phyloP scores from a whole-genome alignment of 331 rosid genomes.

The Quercus lobata region DNA sequence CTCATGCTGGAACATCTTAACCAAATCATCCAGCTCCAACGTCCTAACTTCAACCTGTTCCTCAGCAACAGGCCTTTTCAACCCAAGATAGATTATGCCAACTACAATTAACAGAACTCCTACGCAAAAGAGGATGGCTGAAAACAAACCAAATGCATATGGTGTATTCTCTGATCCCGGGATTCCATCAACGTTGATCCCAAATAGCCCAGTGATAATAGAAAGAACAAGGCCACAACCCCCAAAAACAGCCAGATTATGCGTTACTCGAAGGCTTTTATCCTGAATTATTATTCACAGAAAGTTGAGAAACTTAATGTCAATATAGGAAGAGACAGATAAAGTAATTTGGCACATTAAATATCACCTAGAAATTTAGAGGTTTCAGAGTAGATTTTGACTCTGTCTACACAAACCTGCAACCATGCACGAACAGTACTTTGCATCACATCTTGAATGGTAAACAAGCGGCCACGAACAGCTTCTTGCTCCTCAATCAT shows the following conservation, averaged over 20 bases:
- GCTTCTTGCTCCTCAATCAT: constrained; percentile 99
- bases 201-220: constrained; percentile 82
- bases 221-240: constrained; percentile 53
- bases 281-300: constrained; percentile 43
- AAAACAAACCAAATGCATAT: constrained; percentile 67
- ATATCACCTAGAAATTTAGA: not conserved
- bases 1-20: constrained; percentile 36
- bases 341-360: not conserved
- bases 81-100: constrained; percentile 72
- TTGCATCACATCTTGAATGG: constrained; percentile 95
- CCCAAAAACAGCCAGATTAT: constrained; percentile 78
- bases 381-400: constrained; percentile 4
- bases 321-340: not conserved
- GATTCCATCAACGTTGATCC: constrained; percentile 93
- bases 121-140: constrained; percentile 38
- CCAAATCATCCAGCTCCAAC: constrained; percentile 58
- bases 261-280: constrained; percentile 77
- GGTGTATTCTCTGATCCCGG: constrained; percentile 68
- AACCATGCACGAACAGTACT: constrained; percentile 94
- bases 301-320: not conserved
- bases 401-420: constrained; percentile 51
- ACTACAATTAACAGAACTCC: constrained; percentile 39
- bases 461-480: constrained; percentile 86
- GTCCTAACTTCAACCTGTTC: constrained; percentile 64
- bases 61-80: constrained; percentile 52